A percentile compares a stretch with the other conserved stretches of the same genome.
These are phyloP conservation scores for Debaryomyces coudertii DNA, from an alignment of 1,139 yeast genomes.

Conservation along the genomic window DNA sequence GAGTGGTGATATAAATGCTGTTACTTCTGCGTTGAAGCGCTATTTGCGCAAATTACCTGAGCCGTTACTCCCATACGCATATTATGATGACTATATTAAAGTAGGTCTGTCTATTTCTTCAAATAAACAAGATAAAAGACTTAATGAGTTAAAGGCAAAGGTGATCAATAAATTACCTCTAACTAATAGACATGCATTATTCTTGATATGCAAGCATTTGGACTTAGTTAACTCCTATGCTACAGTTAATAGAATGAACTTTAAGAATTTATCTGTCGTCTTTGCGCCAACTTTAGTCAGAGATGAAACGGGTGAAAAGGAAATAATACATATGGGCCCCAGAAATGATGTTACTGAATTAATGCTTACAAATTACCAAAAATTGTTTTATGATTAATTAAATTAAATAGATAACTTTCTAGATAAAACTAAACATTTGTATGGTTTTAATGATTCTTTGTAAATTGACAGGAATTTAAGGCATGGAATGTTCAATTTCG, in stretches of 20 bases:
- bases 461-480: not conserved
- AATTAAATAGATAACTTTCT: conserved; percentile 1
- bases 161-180: conserved; percentile 55
- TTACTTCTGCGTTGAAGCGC: conserved; percentile 83
- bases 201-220: conserved; percentile 64
- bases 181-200: conserved; percentile 66
- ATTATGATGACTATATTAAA: conserved; percentile 67
- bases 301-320: conserved; percentile 79
- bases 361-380: conserved; percentile 58
- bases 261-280: conserved; percentile 83
- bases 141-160: conserved; percentile 30
- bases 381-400: conserved; percentile 32
- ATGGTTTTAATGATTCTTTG: not conserved
- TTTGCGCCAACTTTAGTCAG: conserved; percentile 94
- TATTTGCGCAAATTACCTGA: conserved; percentile 83
- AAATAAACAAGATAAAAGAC: conserved; percentile 32
- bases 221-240: conserved; percentile 53
- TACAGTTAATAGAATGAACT: conserved; percentile 70
- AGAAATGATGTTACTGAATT: conserved; percentile 82
- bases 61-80: conserved; percentile 74
- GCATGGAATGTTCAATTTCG: not conserved
- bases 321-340: conserved; percentile 82
- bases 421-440: not conserved
- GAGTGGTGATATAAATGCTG: conserved; percentile 78
- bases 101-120: conserved; percentile 40